Evolutionary conservation across 2,329 filamentous ascomycete species (phyloP), one percentile per base, ranked within the genome.

Genomic region (Colletotrichum sansevieriae): DNA sequence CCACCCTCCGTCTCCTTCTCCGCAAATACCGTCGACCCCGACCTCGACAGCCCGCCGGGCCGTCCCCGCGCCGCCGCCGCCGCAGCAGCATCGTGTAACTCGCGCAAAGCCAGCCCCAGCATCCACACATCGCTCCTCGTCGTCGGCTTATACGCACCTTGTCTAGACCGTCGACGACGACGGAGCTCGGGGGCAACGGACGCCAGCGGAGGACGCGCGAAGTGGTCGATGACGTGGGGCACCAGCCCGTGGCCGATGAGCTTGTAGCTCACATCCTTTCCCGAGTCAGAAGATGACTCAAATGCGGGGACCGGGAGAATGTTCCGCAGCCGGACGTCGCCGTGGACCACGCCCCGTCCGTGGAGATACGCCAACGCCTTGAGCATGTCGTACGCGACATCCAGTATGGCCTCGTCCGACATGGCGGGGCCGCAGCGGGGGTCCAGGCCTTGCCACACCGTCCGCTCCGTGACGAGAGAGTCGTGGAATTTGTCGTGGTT

Each of bases 201-300:
- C 55, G 3, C 25, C 3, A 4, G 5, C 29, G 13, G 46, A 6
- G 54, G 39, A 4, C 20, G 8, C 47, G 46, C 13, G 29, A 20
- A 12, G 51, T 61, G 12, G 39, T 33, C 10, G 11, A 46, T 20
- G 39, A 68, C 54, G 18, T 33, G 18, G 0, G 63, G 63, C 18
- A 69, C 66, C 29, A 69, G 47, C 4, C 66, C 63, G 44, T 69
- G 66, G 9, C 66, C 62, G 15, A 66, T 47, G 25, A 69, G 56
- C 49, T 66, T 69, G 63, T 15, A 33, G 25, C 29, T 49, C 7
- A 37, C 10, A 2, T 15, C 25, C 3, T n/a, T 3, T 2, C 39
- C 29, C 18, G n/a, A 25, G 35, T 13, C 39, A 37, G 29, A n/a
- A 25, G n/a, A 29, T 8, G 2, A 2, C 0, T 15, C 22, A 9